These are phyloP conservation scores for Neospermospora avenae DNA, from an alignment of 2,329 filamentous ascomycete species.

Conservation along the genomic window DNA sequence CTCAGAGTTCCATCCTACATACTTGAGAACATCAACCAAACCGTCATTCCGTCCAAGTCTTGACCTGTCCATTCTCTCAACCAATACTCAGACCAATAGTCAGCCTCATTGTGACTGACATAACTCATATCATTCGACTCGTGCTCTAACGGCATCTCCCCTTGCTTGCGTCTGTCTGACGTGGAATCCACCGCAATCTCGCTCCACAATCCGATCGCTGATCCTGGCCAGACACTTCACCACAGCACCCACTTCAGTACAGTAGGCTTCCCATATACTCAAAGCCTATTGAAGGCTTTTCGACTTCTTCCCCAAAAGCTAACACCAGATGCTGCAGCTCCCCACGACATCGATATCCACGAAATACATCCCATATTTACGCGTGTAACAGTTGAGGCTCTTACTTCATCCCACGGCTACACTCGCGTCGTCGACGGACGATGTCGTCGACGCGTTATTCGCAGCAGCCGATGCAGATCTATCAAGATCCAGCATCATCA, in stretches of 20 bases:
- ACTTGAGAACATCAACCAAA: conserved; percentile 5
- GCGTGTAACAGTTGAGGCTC: conserved; percentile 17
- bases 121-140: conserved; percentile 4
- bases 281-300: conserved; percentile 20
- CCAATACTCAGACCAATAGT: background rate
- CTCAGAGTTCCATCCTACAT: background rate
- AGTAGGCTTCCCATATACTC: conserved; percentile 25
- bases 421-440: conserved; percentile 29
- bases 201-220: conserved; percentile 34
- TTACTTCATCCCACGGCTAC: background rate
- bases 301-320: conserved; percentile 8
- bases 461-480: conserved; percentile 54
- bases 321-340: conserved; percentile 25
- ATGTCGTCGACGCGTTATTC: conserved; percentile 53
- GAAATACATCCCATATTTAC: conserved; percentile 50
- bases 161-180: conserved; percentile 27
- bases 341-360: conserved; percentile 54
- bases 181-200: conserved; percentile 34
- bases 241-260: conserved; percentile 28
- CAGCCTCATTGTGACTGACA: background rate
- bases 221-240: conserved; percentile 30
- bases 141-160: conserved; percentile 14
- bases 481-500: conserved; percentile 50
- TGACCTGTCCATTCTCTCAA: background rate
- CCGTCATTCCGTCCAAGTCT: background rate